These are phyloP conservation scores for Termitomyces sp. DNA, from an alignment of 768 basidiomycete genomes.

Conservation along the genomic window DNA sequence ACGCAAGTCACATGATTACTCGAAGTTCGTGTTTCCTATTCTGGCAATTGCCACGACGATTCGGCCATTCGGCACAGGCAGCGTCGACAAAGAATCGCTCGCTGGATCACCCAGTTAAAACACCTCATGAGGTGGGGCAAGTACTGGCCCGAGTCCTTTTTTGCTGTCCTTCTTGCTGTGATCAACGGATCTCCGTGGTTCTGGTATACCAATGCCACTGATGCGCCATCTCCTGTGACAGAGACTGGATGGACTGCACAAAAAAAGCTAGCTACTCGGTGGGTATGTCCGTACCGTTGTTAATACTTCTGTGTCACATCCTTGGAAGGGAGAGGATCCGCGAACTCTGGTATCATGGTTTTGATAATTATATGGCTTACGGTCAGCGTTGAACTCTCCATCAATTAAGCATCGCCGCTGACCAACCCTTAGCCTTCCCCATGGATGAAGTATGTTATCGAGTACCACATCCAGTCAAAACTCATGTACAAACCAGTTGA, in stretches of 20 bases:
- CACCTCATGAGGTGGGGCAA: constrained; percentile 44
- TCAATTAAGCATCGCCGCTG: constrained; percentile 1
- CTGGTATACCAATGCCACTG: constrained; percentile 26
- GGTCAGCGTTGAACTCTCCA: constrained; percentile 36
- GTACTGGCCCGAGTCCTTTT: constrained; percentile 46
- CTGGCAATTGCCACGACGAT: constrained; percentile 26
- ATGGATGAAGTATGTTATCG: constrained; percentile 63
- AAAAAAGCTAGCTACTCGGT: constrained; percentile 55
- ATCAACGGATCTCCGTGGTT: constrained; percentile 27
- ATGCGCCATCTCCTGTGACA: constrained; percentile 25
- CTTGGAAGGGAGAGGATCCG: constrained; percentile 57
- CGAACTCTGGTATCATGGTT: constrained; percentile 88
- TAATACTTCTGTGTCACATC: not conserved
- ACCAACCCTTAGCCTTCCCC: constrained; percentile 60
- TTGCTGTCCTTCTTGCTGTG: constrained; percentile 31
- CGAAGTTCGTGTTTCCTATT: not conserved
- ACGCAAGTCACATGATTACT: constrained; percentile 1
- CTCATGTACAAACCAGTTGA: constrained; percentile 45
- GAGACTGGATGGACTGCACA: constrained; percentile 47
- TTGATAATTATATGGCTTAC: constrained; percentile 78
- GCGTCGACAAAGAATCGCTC: not conserved
- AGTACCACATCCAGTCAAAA: not conserved
- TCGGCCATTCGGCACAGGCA: not conserved
- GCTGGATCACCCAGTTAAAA: constrained; percentile 3
- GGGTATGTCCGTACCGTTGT: constrained; percentile 13